Conservation (phyloP, 345 rosid species). For the Syzygium oleosum region DNA sequence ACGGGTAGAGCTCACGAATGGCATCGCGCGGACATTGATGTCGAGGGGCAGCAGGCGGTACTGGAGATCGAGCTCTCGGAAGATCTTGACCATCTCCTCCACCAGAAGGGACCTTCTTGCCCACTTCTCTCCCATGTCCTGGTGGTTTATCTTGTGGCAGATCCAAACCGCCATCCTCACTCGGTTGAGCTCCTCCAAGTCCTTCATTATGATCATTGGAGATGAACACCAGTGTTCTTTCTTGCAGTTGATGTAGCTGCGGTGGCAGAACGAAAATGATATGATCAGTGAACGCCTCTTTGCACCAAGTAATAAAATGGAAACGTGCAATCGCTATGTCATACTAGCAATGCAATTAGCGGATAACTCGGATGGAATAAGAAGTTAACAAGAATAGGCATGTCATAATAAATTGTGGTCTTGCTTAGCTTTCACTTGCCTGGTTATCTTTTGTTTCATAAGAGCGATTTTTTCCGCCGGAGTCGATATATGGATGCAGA, state of each 20-base stretch:
- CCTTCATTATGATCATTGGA: constrained; percentile 43
- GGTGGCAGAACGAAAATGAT: too few species aligned
- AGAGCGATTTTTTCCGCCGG: constrained; percentile 50
- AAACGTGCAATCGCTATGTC: background rate
- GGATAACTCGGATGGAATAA: background rate
- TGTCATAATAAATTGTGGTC: background rate
- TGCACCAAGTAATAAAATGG: background rate
- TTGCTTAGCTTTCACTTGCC: constrained; percentile 19
- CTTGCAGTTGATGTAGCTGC: constrained; percentile 55
- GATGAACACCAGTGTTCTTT: constrained; percentile 73
- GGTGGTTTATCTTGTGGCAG: constrained; percentile 54
- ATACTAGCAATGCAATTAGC: background rate
- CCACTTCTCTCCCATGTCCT: constrained; percentile 57
- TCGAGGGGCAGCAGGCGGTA: constrained; percentile 58
- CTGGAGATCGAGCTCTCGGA: constrained; percentile 66
- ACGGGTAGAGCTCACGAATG: constrained; percentile 27
- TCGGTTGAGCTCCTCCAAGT: constrained; percentile 35
- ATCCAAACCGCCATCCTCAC: constrained; percentile 62
- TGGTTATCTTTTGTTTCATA: constrained; percentile 52
- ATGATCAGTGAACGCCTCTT: background rate
- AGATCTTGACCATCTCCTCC: constrained; percentile 61
- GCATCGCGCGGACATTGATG: constrained; percentile 49
- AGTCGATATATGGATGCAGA: constrained; percentile 63
- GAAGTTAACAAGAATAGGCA: background rate
- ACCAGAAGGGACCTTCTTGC: constrained; percentile 42